These are phyloP conservation scores for Backusella westeae DNA, from an alignment of 192 early-diverging fungal species.

Conservation along the genomic window DNA sequence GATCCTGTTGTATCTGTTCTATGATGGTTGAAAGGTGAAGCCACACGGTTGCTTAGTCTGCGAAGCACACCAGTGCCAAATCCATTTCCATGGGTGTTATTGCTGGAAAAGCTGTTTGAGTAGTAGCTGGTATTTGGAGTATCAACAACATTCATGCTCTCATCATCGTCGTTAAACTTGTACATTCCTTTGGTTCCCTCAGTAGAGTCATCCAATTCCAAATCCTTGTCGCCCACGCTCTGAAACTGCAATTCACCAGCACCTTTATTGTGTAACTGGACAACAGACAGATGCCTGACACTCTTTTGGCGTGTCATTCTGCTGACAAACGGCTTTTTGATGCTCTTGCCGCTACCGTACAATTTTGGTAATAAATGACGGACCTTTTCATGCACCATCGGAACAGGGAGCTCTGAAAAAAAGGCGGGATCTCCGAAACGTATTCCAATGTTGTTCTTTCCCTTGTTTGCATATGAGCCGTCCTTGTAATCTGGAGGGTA, in stretches of 20 bases:
- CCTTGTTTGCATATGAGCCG: constrained; percentile 10
- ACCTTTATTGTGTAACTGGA: constrained; percentile 14
- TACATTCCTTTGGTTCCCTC: constrained; percentile 32
- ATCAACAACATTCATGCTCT: background rate
- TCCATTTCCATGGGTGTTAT: background rate
- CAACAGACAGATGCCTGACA: constrained; percentile 22
- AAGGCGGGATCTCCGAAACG: constrained; percentile 70
- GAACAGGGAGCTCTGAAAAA: constrained; percentile 56
- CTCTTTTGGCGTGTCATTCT: constrained; percentile 31
- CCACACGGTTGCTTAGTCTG: background rate
- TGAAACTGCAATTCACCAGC: constrained; percentile 33
- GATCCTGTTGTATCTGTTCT: background rate
- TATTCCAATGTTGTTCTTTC: constrained; percentile 30
- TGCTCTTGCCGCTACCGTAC: constrained; percentile 42
- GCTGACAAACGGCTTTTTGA: constrained; percentile 21
- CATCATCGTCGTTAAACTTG: constrained; percentile 30
- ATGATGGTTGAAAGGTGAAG: background rate
- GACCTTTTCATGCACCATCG: constrained; percentile 66
- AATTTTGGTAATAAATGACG: constrained; percentile 62
- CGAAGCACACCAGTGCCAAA: background rate
- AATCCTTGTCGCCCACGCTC: constrained; percentile 31
- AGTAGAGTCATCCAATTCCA: constrained; percentile 33
- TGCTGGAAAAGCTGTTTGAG: background rate
- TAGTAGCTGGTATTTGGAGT: background rate
- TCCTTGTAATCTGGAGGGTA: constrained; percentile 15